These are phyloP conservation scores for Yarrowia sp. DNA, from an alignment of 805 yeast species.

Conservation along the genomic window DNA sequence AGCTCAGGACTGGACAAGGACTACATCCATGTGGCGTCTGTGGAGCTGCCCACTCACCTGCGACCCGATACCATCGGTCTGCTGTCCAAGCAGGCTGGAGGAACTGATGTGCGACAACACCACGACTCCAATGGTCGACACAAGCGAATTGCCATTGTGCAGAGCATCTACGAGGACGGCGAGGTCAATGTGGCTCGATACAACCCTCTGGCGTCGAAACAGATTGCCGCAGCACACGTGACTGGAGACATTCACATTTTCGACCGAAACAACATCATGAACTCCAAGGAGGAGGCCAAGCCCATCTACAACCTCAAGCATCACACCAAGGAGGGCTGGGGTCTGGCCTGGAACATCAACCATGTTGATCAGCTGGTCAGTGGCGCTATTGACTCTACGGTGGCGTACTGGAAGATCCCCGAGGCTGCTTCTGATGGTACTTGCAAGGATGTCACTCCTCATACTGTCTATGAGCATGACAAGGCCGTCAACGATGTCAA, in stretches of 20 bases:
- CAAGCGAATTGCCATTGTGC: constrained; percentile 42
- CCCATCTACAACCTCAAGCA: constrained; percentile 32
- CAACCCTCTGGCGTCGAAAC: constrained; percentile 47
- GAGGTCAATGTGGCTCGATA: constrained; percentile 64
- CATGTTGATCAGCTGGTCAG: constrained; percentile 50
- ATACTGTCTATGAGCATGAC: constrained; percentile 50
- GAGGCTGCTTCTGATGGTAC: constrained; percentile 3
- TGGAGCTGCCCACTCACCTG: constrained; percentile 38
- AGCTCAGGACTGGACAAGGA: constrained; percentile 58
- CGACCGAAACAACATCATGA: constrained; percentile 31
- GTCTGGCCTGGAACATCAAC: constrained; percentile 62
- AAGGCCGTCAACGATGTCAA: constrained; percentile 67
- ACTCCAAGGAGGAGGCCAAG: constrained; percentile 27
- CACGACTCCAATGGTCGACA: background rate
- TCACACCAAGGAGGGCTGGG: constrained; percentile 67
- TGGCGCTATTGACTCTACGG: constrained; percentile 63
- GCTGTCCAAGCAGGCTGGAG: constrained; percentile 1
- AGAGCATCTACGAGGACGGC: constrained; percentile 60
- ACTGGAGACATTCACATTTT: constrained; percentile 40
- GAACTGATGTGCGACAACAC: background rate
- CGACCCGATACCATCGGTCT: constrained; percentile 4
- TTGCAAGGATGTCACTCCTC: constrained; percentile 41
- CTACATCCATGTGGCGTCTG: constrained; percentile 44
- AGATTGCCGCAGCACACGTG: constrained; percentile 55
- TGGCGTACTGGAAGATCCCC: constrained; percentile 64